Conservation (phyloP, 108 stramenopile genomes). For the Poteriospumella lacustris region DNA sequence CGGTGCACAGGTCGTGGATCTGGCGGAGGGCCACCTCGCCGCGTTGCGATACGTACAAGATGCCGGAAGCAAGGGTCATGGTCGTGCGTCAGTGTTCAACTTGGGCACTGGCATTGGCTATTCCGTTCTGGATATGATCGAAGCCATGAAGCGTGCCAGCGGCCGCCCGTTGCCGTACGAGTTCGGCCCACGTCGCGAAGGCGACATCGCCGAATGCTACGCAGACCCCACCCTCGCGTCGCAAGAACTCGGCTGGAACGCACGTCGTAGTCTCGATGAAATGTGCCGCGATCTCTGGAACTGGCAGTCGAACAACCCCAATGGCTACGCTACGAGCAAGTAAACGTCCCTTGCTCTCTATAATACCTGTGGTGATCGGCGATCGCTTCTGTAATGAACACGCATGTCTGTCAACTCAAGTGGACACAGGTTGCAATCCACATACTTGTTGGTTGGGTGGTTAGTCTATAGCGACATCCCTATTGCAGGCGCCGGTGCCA, state of each 20-base stretch:
- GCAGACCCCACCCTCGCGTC: constrained; percentile 80
- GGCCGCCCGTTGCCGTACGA: constrained; percentile 79
- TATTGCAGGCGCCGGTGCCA: too few relatives aligned
- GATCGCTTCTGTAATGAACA: too few relatives aligned
- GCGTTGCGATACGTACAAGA: constrained; percentile 21
- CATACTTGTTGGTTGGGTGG: too few relatives aligned
- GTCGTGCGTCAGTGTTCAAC: constrained; percentile 65
- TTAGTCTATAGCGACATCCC: too few relatives aligned
- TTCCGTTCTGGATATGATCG: constrained; percentile 88
- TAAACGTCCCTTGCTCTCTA: not conserved
- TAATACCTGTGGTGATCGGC: too few relatives aligned
- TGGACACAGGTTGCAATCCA: too few relatives aligned
- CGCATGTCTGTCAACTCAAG: too few relatives aligned
- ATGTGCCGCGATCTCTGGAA: constrained; percentile 91
- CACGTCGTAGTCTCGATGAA: constrained; percentile 74
- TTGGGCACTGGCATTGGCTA: constrained; percentile 89
- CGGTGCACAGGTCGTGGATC: constrained; percentile 62
- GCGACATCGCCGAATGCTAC: constrained; percentile 93
- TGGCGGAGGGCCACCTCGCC: constrained; percentile 56
- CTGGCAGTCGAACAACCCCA: constrained; percentile 94
- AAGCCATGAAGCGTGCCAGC: constrained; percentile 82
- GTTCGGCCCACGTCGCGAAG: constrained; percentile 75
- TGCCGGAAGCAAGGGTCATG: not conserved
- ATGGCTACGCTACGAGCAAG: constrained; percentile 59
- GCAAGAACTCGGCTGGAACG: constrained; percentile 90